Evolutionary conservation across 441 rosid species (phyloP), one percentile per base, ranked within the genome.

Genomic region (Eruca vesicaria): DNA sequence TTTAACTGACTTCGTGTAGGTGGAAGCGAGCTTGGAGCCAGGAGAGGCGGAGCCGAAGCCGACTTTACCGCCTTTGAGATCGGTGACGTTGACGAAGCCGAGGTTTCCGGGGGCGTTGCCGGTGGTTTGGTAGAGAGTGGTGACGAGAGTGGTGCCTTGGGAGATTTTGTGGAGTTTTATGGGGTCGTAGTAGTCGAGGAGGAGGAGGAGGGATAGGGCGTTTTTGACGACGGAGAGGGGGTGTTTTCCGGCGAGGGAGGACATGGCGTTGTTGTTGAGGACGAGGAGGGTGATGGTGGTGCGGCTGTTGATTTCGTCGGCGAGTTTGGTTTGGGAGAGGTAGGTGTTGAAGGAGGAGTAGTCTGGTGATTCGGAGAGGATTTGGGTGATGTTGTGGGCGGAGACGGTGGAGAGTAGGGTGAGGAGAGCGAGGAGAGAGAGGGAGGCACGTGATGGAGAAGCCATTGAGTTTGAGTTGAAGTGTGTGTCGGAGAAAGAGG

Each of bases 121-220:
- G 65, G 97, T 92, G 71, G 97, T 90, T 70, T 94, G 98, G 79
- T 90, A 94, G 7, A 94, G 98, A 5, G 95, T 94, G 65, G 98
- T 92, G 74, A 86, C 66, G 72, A 90, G 87, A 10, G 89, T 83
- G 48, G 92, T 79, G 65, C 94, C 96, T 21, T 85, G 72, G 14
- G 98, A 85, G 86, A 92, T 85, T 74, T 84, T 69, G 72, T 94
- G 96, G 66, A 94, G 95, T 76, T 92, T 94, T 1, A 68, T 19
- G 2, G 92, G 91, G 93, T 92, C 95, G 78, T 80, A 94, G 84
- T 88, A 91, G 66, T 92, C 97, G 60, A 94, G 92, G 29, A 94
- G 79, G 28, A 94, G 88, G 68, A 81, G 93, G 73, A 89, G 87
- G 73, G 89, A 86, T 19, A 94, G 82, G 28, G 79, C 90, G 57